Percentiles rank a stretch among this genome's conserved stretches.
These are phyloP conservation scores for Solanum corneliomulleri DNA, from an alignment of 257 asterid genomes.

Conservation along the genomic window DNA sequence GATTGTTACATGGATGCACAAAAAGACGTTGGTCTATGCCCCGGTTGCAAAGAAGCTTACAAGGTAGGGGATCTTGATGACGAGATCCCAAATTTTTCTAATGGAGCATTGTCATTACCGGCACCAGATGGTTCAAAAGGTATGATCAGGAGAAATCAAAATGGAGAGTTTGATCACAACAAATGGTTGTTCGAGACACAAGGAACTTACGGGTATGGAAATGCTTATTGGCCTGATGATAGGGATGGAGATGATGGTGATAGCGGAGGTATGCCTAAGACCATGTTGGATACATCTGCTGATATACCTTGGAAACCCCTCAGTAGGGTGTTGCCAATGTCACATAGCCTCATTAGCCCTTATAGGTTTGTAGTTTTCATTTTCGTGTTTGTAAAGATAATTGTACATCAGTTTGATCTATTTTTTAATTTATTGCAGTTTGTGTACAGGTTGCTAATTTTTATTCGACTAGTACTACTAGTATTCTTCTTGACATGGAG, in stretches of 20 bases:
- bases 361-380: constrained; percentile 27
- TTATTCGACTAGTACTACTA: constrained; percentile 15
- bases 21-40: constrained; percentile 57
- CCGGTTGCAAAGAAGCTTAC: constrained; percentile 81
- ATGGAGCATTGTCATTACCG: constrained; percentile 47
- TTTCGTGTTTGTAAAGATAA: neutral
- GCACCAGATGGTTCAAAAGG: constrained; percentile 47
- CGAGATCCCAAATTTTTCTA: constrained; percentile 38
- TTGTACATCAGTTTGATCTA: neutral
- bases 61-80: constrained; percentile 51
- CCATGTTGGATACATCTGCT: constrained; percentile 38
- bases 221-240: constrained; percentile 83
- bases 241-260: constrained; percentile 36
- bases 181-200: constrained; percentile 79
- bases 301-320: constrained; percentile 91
- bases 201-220: constrained; percentile 80
- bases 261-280: constrained; percentile 25
- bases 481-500: constrained; percentile 23
- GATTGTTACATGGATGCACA: constrained; percentile 89
- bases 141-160: constrained; percentile 72
- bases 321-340: constrained; percentile 44
- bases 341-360: constrained; percentile 60
- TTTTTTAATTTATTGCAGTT: neutral
- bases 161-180: constrained; percentile 81
- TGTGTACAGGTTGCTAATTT: constrained; percentile 16